Percentiles rank a stretch among this genome's conserved stretches.
phyloP scores from a whole-genome alignment of 331 rosid genomes.

The Saraca asoca region DNA sequence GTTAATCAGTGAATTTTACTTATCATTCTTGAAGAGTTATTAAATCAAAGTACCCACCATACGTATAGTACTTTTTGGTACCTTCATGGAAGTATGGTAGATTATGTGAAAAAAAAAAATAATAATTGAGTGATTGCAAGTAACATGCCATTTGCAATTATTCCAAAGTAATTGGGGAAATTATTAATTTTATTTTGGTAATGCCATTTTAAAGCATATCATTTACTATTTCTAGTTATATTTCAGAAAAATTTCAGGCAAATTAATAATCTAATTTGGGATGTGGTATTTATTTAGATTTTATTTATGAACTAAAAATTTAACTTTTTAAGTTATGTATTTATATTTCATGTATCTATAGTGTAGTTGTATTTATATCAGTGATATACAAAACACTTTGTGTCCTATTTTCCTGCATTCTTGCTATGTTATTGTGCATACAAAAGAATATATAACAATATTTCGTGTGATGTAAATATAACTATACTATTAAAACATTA shows the following conservation, averaged over 20 bases:
- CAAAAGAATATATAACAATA: too few relatives aligned
- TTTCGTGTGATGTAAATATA: too few relatives aligned
- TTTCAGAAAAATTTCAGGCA: neutral
- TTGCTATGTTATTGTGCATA: too few relatives aligned
- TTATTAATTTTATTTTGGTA: slow-evolving; percentile 19
- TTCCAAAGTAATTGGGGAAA: slow-evolving; percentile 3
- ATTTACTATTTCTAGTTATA: slow-evolving; percentile 9
- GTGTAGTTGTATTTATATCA: too few relatives aligned
- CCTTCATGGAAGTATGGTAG: neutral
- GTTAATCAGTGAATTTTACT: slow-evolving; percentile 37
- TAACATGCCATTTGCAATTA: neutral
- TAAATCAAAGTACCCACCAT: neutral
- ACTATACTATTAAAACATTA: too few relatives aligned
- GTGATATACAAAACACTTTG: too few relatives aligned
- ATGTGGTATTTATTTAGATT: too few relatives aligned
- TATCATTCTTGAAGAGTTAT: slow-evolving; percentile 9
- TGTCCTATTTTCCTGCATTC: too few relatives aligned
- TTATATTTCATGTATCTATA: too few relatives aligned
- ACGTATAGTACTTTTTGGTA: neutral
- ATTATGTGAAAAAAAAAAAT: slow-evolving; percentile 20
- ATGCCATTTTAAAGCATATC: slow-evolving; percentile 9
- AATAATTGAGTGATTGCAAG: neutral
- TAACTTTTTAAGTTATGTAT: too few relatives aligned
- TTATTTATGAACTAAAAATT: too few relatives aligned
- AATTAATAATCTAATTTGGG: too few relatives aligned